Evolutionary conservation across 2,329 filamentous ascomycete species (phyloP).

Genomic region (Botrytis elliptica): DNA sequence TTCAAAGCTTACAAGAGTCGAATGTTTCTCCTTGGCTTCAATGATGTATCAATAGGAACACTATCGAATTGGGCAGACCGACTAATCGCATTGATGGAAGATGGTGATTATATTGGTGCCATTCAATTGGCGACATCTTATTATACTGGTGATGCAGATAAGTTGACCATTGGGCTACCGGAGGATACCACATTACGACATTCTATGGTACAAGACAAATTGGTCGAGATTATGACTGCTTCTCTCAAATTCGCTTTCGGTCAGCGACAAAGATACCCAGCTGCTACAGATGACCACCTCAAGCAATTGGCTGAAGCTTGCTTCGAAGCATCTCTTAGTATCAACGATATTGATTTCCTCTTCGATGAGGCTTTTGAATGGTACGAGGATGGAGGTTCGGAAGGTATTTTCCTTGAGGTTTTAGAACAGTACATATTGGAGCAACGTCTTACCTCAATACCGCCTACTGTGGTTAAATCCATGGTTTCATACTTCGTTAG

Average conservation of each 20-base stretch:
- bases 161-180: slow-evolving; percentile 87
- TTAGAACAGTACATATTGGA: slow-evolving; percentile 87
- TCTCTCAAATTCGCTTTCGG: slow-evolving; percentile 88
- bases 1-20: slow-evolving; percentile 94
- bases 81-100: slow-evolving; percentile 89
- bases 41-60: slow-evolving; percentile 85
- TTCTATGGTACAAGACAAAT: slow-evolving; percentile 79
- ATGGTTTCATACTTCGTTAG: slow-evolving; percentile 78
- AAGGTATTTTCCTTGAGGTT: slow-evolving; percentile 79
- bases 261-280: slow-evolving; percentile 52
- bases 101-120: slow-evolving; percentile 91
- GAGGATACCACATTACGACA: slow-evolving; percentile 77
- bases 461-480: slow-evolving; percentile 81
- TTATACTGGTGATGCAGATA: slow-evolving; percentile 88
- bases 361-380: slow-evolving; percentile 89
- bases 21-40: slow-evolving; percentile 89
- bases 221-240: slow-evolving; percentile 89
- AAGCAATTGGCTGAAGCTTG: slow-evolving; percentile 78
- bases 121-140: slow-evolving; percentile 90
- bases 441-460: slow-evolving; percentile 69
- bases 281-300: slow-evolving; percentile 54
- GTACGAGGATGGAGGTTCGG: slow-evolving; percentile 74
- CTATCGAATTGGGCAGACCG: slow-evolving; percentile 97
- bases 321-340: slow-evolving; percentile 77
- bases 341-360: slow-evolving; percentile 77